phyloP scores from a whole-genome alignment of 2,329 filamentous ascomycete genomes.

The Fusarium devonianum region DNA sequence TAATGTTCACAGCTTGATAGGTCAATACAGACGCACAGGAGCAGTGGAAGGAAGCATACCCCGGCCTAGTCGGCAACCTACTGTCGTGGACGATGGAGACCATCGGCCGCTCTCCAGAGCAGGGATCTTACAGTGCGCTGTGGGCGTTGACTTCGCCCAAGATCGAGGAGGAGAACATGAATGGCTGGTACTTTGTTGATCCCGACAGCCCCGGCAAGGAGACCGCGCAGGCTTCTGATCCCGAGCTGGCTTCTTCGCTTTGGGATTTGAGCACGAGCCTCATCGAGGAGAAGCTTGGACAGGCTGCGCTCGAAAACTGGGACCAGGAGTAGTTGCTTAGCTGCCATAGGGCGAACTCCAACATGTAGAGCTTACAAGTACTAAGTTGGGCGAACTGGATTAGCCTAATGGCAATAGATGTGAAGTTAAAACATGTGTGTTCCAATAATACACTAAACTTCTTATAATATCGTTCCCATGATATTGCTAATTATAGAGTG shows the following conservation, averaged over 20 bases:
- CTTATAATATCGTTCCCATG: too few species aligned
- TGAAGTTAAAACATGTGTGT: too few species aligned
- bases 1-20: conserved; percentile 27
- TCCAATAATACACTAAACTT: too few species aligned
- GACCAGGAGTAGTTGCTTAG: too few species aligned
- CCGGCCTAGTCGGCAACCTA: conserved; percentile 50
- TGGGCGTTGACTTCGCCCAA: conserved; percentile 52
- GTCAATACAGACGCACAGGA: conserved; percentile 55
- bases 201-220: conserved; percentile 49
- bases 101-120: conserved; percentile 48
- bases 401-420: too few species aligned
- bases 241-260: conserved; percentile 47
- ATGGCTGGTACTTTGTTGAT: conserved; percentile 53
- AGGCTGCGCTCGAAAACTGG: conserved; percentile 45
- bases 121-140: conserved; percentile 54
- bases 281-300: conserved; percentile 51
- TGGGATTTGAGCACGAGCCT: conserved; percentile 51
- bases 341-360: too few species aligned
- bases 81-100: conserved; percentile 46
- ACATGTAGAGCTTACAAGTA: too few species aligned
- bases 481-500: too few species aligned
- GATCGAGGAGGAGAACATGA: conserved; percentile 51
- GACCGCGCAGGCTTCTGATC: conserved; percentile 49
- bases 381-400: too few species aligned
- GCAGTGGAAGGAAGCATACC: conserved; percentile 56